Evolutionary conservation across 176 grass and related monocot genomes (phyloP).

Genomic region (Cocos nucifera): DNA sequence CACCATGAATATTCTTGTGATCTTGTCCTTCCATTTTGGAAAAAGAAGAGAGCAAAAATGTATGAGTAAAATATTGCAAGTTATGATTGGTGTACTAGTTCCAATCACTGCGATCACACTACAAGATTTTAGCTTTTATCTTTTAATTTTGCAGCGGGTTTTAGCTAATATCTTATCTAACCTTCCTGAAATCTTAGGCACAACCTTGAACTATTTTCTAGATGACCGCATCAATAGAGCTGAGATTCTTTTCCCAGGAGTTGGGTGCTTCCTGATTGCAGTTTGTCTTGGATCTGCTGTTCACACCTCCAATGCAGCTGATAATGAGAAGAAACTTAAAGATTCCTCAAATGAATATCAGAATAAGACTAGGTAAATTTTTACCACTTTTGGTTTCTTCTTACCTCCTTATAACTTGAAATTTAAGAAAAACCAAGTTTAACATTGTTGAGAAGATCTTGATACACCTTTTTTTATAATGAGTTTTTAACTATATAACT

Average conservation of each 20-base stretch:
- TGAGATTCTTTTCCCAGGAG: slow-evolving; percentile 80
- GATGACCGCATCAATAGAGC: slow-evolving; percentile 83
- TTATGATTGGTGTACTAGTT: too few species aligned
- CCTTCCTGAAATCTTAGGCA: slow-evolving; percentile 36
- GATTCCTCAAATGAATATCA: slow-evolving; percentile 21
- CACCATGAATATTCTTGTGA: too few species aligned
- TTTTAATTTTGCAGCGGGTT: neutral
- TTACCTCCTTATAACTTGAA: neutral
- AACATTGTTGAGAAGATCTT: too few species aligned
- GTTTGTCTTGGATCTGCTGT: slow-evolving; percentile 79
- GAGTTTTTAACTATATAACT: too few species aligned
- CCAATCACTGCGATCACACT: too few species aligned
- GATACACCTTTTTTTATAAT: too few species aligned
- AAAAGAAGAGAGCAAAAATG: too few species aligned
- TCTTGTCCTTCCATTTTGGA: too few species aligned
- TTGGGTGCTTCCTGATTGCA: slow-evolving; percentile 77
- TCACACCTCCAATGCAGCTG: slow-evolving; percentile 78
- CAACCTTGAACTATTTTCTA: slow-evolving; percentile 85
- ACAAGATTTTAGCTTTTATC: neutral
- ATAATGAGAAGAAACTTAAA: slow-evolving; percentile 75
- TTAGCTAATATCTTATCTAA: neutral
- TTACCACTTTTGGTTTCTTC: neutral
- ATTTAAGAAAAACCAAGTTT: too few species aligned
- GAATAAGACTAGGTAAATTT: slow-evolving; percentile 10
- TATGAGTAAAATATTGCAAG: too few species aligned